A percentile compares a stretch with the other conserved stretches of the same genome.
These are phyloP conservation scores for Iris macrosiphon DNA, from an alignment of 106 monocot species.

Conservation along the genomic window DNA sequence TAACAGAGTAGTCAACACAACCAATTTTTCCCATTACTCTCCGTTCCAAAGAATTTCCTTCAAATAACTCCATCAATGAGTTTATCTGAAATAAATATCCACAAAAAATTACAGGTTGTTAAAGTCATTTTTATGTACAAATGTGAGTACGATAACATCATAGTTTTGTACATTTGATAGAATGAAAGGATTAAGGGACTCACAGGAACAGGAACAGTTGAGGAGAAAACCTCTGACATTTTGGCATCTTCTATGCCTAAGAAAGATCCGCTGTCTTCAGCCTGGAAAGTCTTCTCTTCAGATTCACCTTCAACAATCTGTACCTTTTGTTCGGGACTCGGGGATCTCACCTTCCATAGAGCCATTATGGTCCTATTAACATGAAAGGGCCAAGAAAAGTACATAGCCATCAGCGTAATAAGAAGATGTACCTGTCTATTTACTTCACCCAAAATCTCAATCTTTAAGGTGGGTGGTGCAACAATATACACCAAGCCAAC, in stretches of 20 bases:
- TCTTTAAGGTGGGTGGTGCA: too few species aligned
- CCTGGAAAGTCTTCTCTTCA: conserved; percentile 25
- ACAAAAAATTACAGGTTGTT: neutral
- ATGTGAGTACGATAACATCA: neutral
- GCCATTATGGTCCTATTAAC: conserved; percentile 50
- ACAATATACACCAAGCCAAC: too few species aligned
- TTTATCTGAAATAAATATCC: conserved; percentile 30
- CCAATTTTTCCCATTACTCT: conserved; percentile 55
- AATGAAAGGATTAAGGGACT: conserved; percentile 11
- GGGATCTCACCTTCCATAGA: conserved; percentile 42
- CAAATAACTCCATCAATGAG: conserved; percentile 46
- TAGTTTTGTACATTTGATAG: neutral
- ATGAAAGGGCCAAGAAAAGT: neutral
- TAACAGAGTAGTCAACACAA: conserved; percentile 34
- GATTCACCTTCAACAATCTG: conserved; percentile 39
- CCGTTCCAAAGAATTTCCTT: conserved; percentile 37
- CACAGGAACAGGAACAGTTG: conserved; percentile 30
- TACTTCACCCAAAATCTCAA: too few species aligned
- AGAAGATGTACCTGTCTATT: too few species aligned
- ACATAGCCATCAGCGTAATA: neutral
- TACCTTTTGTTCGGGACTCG: conserved; percentile 30
- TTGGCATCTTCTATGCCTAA: conserved; percentile 38
- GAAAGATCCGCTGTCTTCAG: conserved; percentile 34
- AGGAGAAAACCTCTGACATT: conserved; percentile 46
- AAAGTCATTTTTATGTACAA: neutral